Conservation (phyloP, 176 grass and related monocot genomes). For the Aegilops umbellulata region DNA sequence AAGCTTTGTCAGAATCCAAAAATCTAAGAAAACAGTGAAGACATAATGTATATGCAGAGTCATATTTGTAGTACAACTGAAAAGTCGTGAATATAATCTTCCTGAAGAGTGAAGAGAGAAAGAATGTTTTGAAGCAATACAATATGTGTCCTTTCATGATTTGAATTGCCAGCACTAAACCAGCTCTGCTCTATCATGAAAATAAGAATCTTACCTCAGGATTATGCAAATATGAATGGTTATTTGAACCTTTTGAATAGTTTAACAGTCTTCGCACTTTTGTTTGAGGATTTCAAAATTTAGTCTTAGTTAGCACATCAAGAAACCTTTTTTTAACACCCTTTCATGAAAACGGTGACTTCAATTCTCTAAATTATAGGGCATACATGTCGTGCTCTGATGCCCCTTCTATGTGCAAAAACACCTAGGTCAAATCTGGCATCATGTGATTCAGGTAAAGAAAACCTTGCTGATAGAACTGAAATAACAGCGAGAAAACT, state of each 20-base stretch:
- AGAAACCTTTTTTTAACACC: too few relatives aligned
- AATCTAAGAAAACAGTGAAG: background rate
- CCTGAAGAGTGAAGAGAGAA: background rate
- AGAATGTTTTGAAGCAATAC: background rate
- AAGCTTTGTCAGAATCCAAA: conserved; percentile 14
- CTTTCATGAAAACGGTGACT: too few relatives aligned
- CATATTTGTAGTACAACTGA: background rate
- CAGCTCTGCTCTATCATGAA: background rate
- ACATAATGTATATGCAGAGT: background rate
- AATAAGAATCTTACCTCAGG: background rate
- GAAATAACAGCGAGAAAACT: too few relatives aligned
- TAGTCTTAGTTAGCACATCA: too few relatives aligned
- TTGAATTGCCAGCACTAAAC: background rate
- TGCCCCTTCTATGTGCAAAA: too few relatives aligned
- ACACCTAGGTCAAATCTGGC: too few relatives aligned
- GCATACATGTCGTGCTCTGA: too few relatives aligned
- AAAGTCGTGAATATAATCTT: conserved; percentile 6
- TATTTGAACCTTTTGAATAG: background rate
- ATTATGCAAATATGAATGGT: background rate
- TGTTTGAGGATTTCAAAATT: too few relatives aligned
- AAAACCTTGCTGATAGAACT: too few relatives aligned
- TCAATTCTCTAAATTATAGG: too few relatives aligned
- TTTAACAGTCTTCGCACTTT: too few relatives aligned
- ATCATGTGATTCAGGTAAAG: too few relatives aligned
- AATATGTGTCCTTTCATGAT: background rate